Percentiles rank a stretch among this genome's conserved stretches.
Evolutionary conservation across 2,329 filamentous ascomycete genomes (phyloP).

Genomic region (Trematosphaeria pertusa): DNA sequence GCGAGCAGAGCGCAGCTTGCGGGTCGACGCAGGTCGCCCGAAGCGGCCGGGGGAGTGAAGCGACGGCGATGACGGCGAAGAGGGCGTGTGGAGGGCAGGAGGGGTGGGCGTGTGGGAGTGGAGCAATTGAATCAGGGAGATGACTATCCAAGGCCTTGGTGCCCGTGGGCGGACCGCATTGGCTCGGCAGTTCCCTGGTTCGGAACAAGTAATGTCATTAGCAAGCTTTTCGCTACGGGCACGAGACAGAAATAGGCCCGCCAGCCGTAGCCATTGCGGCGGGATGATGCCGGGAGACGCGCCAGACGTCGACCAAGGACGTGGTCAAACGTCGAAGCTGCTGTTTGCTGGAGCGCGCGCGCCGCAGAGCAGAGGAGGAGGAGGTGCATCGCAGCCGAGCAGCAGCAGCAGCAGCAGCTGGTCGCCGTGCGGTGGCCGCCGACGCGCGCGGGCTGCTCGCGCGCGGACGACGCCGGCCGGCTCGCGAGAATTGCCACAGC

Average conservation of each 20-base stretch:
- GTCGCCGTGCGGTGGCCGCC: background rate
- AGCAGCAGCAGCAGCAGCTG: background rate
- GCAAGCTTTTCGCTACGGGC: too few relatives aligned
- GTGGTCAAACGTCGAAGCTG: too few relatives aligned
- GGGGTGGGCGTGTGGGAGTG: constrained; percentile 1
- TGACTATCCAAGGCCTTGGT: constrained; percentile 9
- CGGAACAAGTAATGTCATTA: constrained; percentile 18
- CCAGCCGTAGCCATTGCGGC: too few relatives aligned
- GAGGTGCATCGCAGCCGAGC: background rate
- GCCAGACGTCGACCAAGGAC: too few relatives aligned
- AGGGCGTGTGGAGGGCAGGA: constrained; percentile 5
- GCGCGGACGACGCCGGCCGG: background rate
- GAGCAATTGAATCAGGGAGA: constrained; percentile 11
- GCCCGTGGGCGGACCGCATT: constrained; percentile 7
- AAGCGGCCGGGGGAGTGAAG: constrained; percentile 10
- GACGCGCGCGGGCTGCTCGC: background rate
- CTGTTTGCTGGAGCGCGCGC: too few relatives aligned
- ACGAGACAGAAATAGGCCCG: too few relatives aligned
- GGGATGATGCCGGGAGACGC: too few relatives aligned
- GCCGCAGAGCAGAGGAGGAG: too few relatives aligned
- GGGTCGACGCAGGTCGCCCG: constrained; percentile 11
- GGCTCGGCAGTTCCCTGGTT: constrained; percentile 9
- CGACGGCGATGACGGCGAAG: constrained; percentile 8
- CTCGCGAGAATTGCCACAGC: too few relatives aligned
- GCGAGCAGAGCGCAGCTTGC: constrained; percentile 19